phyloP scores from a whole-genome alignment of 345 rosid species.

The Syzygium jambos region DNA sequence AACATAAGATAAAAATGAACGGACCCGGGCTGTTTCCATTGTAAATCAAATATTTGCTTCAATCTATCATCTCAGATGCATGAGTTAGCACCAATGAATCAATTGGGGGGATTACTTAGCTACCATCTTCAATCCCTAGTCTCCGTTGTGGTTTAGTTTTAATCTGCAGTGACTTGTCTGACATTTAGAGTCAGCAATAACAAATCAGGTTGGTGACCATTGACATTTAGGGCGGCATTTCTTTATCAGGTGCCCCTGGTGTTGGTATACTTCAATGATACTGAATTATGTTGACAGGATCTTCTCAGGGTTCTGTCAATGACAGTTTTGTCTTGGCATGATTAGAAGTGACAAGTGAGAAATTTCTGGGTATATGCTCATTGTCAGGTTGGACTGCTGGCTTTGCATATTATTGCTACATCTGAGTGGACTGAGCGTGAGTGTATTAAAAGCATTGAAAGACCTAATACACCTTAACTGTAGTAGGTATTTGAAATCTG shows the following conservation, averaged over 20 bases:
- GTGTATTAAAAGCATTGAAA: background rate
- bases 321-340: background rate
- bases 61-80: background rate
- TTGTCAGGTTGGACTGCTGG: background rate
- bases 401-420: background rate
- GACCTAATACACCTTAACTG: background rate
- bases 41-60: slow-evolving; percentile 62
- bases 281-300: background rate
- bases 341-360: background rate
- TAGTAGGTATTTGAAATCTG: background rate
- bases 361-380: background rate
- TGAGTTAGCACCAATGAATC: background rate
- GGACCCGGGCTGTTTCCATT: slow-evolving; percentile 79
- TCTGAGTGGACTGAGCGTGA: background rate
- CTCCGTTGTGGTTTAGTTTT: background rate
- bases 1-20: slow-evolving; percentile 77
- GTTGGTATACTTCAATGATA: background rate
- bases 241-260: background rate
- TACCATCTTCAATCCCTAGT: background rate
- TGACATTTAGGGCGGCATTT: background rate
- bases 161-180: background rate
- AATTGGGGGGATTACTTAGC: background rate
- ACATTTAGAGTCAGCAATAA: background rate
- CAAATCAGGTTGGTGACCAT: background rate
- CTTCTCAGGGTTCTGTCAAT: background rate